Evolutionary conservation across 2,329 filamentous ascomycete species (phyloP), one percentile per base, ranked within the genome.

Genomic region (Orbilia quercus): DNA sequence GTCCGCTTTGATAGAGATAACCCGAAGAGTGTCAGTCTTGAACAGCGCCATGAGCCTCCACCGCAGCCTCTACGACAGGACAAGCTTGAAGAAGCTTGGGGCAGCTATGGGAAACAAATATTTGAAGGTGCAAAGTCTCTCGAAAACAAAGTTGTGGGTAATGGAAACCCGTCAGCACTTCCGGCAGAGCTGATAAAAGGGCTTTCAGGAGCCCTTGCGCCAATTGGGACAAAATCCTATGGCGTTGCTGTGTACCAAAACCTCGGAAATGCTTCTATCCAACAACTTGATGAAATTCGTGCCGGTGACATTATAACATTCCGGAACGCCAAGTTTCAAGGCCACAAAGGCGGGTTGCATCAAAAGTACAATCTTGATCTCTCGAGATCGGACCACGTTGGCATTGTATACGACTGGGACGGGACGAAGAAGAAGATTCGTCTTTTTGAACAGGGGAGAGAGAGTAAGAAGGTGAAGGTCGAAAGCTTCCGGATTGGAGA

Each of bases 341-440:
- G 95, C 70, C 96, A 97, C 81, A 91, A 94, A 77, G 95, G 95
- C 0, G 87, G 92, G 2, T 93, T 99, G 90, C 93, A 98, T 80
- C 90, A 91, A 76, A 98, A 97, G 81, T 99, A 99, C 81, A 89
- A 85, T 53, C 84, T 88, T 58, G 95, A 99, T 77, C 91, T 97
- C 0, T 95, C 91, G 80, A 87, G 87, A 2, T 91, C 87, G 7
- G 86, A 94, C 75, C 95, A 99, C 78, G 94, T 98, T 0, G 95
- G 87, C 1, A 83, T 99, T 1, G 94, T 99, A 2, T 87, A 92
- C 7, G 95, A 99, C 80, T 99, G 95, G 95, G 95, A 99, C 80
- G 95, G 95, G 1, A 96, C 92, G 42, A 96, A 97, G 86, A 96
- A 96, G 85, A 97, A 98, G 85, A 90, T 99, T 23, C 84, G 93